A percentile compares a stretch with the other conserved stretches of the same genome.
phyloP scores from a whole-genome alignment of 108 stramenopile species.

The Nitzschia sp. region DNA sequence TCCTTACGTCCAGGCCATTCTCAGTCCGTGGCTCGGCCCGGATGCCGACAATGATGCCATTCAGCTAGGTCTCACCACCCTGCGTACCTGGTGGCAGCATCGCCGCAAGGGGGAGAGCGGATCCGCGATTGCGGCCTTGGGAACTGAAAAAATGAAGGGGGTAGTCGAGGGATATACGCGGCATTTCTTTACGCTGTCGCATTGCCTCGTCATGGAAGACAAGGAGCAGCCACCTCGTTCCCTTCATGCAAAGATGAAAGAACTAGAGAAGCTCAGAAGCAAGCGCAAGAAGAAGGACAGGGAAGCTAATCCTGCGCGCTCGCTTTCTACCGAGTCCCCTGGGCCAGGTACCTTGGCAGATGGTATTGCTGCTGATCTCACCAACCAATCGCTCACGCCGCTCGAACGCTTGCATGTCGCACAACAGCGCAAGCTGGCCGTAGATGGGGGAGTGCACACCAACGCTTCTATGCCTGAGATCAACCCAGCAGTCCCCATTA shows the following conservation, averaged over 20 bases:
- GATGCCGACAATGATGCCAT: constrained; percentile 89
- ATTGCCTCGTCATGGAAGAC: constrained; percentile 80
- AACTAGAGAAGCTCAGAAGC: constrained; percentile 68
- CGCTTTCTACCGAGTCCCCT: neutral
- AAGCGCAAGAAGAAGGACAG: constrained; percentile 63
- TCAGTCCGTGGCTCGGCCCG: constrained; percentile 86
- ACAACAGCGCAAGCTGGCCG: constrained; percentile 63
- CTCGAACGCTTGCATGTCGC: constrained; percentile 72
- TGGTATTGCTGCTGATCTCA: constrained; percentile 29
- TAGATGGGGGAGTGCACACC: constrained; percentile 50
- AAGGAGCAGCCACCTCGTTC: constrained; percentile 85
- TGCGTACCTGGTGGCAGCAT: constrained; percentile 92
- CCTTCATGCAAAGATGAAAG: constrained; percentile 74
- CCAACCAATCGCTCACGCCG: constrained; percentile 36
- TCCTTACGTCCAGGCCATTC: constrained; percentile 88
- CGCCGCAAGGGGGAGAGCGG: constrained; percentile 89
- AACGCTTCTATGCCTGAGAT: neutral
- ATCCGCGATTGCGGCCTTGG: constrained; percentile 78
- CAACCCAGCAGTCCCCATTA: constrained; percentile 33
- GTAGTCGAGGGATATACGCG: constrained; percentile 92
- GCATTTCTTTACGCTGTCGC: constrained; percentile 83
- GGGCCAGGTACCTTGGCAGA: constrained; percentile 12
- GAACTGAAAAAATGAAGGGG: constrained; percentile 88
- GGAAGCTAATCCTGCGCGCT: constrained; percentile 19
- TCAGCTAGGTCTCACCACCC: constrained; percentile 80